phyloP scores from a whole-genome alignment of 768 basidiomycete species.

The Collybia sp. region DNA sequence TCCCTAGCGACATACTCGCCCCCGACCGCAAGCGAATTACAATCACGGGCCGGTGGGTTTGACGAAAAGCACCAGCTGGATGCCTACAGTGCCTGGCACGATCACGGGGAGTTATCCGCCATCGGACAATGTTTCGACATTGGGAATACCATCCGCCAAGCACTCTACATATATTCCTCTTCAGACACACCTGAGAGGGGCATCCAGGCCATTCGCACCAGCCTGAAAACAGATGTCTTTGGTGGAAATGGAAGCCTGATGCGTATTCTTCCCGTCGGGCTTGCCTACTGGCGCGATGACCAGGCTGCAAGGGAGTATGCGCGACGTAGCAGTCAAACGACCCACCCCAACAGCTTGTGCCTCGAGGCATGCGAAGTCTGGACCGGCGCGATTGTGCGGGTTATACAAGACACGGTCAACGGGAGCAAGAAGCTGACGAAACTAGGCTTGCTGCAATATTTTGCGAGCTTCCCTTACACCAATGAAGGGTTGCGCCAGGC shows the following conservation, averaged over 20 bases:
- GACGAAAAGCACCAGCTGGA: slow-evolving; percentile 13
- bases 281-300: slow-evolving; percentile 36
- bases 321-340: slow-evolving; percentile 33
- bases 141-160: slow-evolving; percentile 26
- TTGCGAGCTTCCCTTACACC: slow-evolving; percentile 32
- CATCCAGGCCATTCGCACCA: slow-evolving; percentile 10
- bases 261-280: slow-evolving; percentile 39
- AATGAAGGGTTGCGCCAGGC: slow-evolving; percentile 23
- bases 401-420: slow-evolving; percentile 23
- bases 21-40: background rate
- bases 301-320: slow-evolving; percentile 24
- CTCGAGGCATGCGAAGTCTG: slow-evolving; percentile 37
- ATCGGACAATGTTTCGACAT: slow-evolving; percentile 24
- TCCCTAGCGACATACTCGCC: slow-evolving; percentile 28
- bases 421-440: slow-evolving; percentile 25
- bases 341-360: slow-evolving; percentile 37
- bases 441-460: slow-evolving; percentile 30
- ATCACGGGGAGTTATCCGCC: slow-evolving; percentile 10
- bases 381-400: slow-evolving; percentile 26
- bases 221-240: slow-evolving; percentile 19
- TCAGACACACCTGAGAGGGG: background rate
- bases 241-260: slow-evolving; percentile 40
- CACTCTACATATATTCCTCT: slow-evolving; percentile 25
- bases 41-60: slow-evolving; percentile 6
- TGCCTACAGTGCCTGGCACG: slow-evolving; percentile 9